Base-by-base conservation (phyloP, 2,329 filamentous ascomycete species). In the Colletotrichum orchidophilum region DNA sequence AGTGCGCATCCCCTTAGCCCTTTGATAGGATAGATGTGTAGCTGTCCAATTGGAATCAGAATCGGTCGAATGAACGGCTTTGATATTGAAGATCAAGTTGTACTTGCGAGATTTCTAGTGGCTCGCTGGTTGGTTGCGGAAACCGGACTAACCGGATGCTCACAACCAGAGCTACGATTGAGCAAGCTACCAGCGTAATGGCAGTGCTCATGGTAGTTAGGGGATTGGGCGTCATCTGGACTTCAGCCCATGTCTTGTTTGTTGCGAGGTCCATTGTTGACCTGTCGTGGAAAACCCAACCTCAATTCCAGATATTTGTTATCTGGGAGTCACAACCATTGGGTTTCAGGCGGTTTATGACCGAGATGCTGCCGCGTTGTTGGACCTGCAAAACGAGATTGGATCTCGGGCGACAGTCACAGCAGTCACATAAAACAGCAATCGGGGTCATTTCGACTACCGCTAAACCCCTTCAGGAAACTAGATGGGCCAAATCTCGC, bases 391-490 rank as follows among this genome's bases (percentile, higher is more conserved):
- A 52, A 24, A 24, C 24, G 13, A 26, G 21, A 11, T 26, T 52
- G n/a, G 49, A 52, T 26, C 24, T 11, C 49, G 49, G 49, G 26
- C n/a, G n/a, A 27, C 49, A 26, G 13, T 52, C 26, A 29, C 52
- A n/a, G 26, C 42, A n/a, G 35, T 27, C 24, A 60, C 15, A 15
- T 13, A 31, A 57, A 18, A n/a, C 53, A 33, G 18, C 15, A 55
- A n/a, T 33, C 21, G n/a, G n/a, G 7, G 52, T 39, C 33, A 24
- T n/a, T 31, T 50, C n/a, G 7, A 55, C 3, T 13, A 15, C 33
- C 21, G 33, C 66, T 70, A 66, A 49, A 29, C 66, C 33, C 33
- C 4, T 65, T 66, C n/a, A 6, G 61, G 66, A 54, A 66, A 60
- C 24, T 31, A 59, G 61, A 66, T 69, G 60, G 60, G 53, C 66